These are phyloP conservation scores for Leishmania tarentolae DNA, from an alignment of 208 protist species.

Conservation along the genomic window DNA sequence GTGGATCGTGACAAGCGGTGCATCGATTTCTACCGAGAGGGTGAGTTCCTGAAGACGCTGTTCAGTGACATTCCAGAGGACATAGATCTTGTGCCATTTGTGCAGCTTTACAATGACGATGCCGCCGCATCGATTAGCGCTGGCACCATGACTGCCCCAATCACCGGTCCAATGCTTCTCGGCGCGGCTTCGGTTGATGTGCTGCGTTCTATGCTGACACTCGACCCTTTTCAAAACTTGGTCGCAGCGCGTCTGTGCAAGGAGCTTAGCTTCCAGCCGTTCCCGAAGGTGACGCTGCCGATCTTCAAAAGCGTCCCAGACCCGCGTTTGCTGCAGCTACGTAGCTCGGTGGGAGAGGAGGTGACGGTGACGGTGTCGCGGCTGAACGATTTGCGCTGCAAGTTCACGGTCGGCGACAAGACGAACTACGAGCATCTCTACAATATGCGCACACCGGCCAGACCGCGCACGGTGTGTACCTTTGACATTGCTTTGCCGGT, in stretches of 20 bases:
- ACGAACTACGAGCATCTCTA: slow-evolving; percentile 79
- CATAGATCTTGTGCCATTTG: slow-evolving; percentile 89
- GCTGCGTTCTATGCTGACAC: slow-evolving; percentile 84
- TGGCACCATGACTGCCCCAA: slow-evolving; percentile 83
- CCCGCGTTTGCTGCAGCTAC: slow-evolving; percentile 77
- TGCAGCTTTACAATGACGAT: slow-evolving; percentile 93
- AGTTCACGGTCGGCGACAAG: slow-evolving; percentile 70
- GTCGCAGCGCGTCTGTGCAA: slow-evolving; percentile 70
- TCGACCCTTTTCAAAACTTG: slow-evolving; percentile 78
- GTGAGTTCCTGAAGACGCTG: slow-evolving; percentile 84
- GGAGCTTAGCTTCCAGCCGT: slow-evolving; percentile 56
- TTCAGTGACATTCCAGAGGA: slow-evolving; percentile 81
- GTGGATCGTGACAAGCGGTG: slow-evolving; percentile 74
- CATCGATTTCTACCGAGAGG: slow-evolving; percentile 87
- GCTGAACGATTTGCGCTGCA: slow-evolving; percentile 71
- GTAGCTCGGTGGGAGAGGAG: slow-evolving; percentile 51
- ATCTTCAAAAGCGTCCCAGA: slow-evolving; percentile 87
- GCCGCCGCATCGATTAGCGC: slow-evolving; percentile 64
- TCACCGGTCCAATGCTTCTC: slow-evolving; percentile 74
- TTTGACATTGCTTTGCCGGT: slow-evolving; percentile 49
- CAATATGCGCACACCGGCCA: slow-evolving; percentile 77
- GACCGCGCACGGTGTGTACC: slow-evolving; percentile 55
- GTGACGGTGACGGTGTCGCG: slow-evolving; percentile 66
- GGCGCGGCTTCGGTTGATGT: slow-evolving; percentile 84
- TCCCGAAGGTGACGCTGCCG: slow-evolving; percentile 77